These are phyloP conservation scores for Terana coerulea DNA, from an alignment of 768 basidiomycete species.

Conservation along the genomic window DNA sequence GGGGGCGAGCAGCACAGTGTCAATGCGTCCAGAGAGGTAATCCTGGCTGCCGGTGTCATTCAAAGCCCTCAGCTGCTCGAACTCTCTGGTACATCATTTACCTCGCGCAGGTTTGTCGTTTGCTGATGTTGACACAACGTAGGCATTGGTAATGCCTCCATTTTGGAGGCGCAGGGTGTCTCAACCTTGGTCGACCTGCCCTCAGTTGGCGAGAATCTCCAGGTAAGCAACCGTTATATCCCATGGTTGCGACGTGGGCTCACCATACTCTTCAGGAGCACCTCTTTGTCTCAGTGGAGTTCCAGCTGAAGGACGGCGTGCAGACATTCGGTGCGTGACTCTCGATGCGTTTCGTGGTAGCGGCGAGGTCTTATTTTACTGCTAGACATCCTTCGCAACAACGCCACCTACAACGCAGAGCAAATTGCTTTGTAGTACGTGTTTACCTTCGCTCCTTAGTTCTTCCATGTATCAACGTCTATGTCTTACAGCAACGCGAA, in stretches of 20 bases:
- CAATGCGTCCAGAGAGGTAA: constrained; percentile 44
- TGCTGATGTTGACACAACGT: too few species aligned
- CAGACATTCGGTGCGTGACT: background rate
- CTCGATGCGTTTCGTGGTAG: background rate
- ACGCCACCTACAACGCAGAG: constrained; percentile 1
- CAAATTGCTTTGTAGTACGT: background rate
- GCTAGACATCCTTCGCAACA: background rate
- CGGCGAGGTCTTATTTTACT: too few species aligned
- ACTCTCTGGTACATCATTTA: constrained; percentile 42
- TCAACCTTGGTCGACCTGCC: constrained; percentile 40
- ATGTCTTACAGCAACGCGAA: background rate
- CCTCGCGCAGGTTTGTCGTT: background rate
- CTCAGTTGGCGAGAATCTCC: constrained; percentile 53
- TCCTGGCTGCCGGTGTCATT: constrained; percentile 36
- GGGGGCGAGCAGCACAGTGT: constrained; percentile 29
- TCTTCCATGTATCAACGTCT: too few species aligned
- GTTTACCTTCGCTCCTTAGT: too few species aligned
- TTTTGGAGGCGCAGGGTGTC: constrained; percentile 47
- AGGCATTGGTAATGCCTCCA: constrained; percentile 43
- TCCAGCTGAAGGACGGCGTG: background rate
- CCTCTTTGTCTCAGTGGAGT: background rate
- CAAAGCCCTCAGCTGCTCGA: constrained; percentile 41
- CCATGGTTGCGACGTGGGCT: too few species aligned
- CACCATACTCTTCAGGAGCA: too few species aligned
- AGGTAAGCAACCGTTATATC: constrained; percentile 47